Percentiles rank a stretch among this genome's conserved stretches.
These are phyloP conservation scores for Taxillus chinensis DNA, from an alignment of 164 flowering plant species.

Conservation along the genomic window DNA sequence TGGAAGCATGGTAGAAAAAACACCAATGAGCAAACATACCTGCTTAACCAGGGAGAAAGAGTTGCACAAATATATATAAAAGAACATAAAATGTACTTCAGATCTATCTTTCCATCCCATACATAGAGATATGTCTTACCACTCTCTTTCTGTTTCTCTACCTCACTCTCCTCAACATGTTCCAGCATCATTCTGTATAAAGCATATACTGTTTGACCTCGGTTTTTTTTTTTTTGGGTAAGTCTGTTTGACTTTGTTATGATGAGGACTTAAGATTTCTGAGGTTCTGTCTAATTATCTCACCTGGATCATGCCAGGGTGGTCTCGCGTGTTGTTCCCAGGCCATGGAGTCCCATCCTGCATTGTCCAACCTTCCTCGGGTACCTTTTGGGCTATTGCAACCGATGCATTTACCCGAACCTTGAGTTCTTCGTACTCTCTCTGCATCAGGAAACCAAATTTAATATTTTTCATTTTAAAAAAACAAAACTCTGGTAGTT, in stretches of 20 bases:
- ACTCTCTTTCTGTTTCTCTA: too few relatives aligned
- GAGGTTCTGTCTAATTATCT: neutral
- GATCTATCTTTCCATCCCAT: too few relatives aligned
- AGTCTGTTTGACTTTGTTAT: too few relatives aligned
- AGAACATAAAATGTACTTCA: neutral
- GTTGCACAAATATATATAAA: too few relatives aligned
- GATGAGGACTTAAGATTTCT: too few relatives aligned
- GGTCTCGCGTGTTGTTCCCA: slow-evolving; percentile 51
- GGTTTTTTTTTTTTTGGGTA: too few relatives aligned
- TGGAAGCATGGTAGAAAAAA: neutral
- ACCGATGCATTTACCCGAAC: slow-evolving; percentile 43
- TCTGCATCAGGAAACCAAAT: slow-evolving; percentile 16
- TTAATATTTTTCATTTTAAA: neutral
- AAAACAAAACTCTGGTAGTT: neutral
- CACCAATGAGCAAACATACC: too few relatives aligned
- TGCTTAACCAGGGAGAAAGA: too few relatives aligned
- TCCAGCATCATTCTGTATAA: too few relatives aligned
- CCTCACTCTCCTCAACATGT: too few relatives aligned
- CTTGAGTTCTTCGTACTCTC: slow-evolving; percentile 55
- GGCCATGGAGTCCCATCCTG: slow-evolving; percentile 67
- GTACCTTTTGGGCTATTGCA: slow-evolving; percentile 39
- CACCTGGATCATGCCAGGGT: slow-evolving; percentile 68
- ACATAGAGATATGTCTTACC: too few relatives aligned
- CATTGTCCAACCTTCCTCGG: slow-evolving; percentile 57
- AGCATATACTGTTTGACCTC: too few relatives aligned